Evolutionary conservation across 306 rosid species (phyloP).

Genomic region (Arachis hypogaea): DNA sequence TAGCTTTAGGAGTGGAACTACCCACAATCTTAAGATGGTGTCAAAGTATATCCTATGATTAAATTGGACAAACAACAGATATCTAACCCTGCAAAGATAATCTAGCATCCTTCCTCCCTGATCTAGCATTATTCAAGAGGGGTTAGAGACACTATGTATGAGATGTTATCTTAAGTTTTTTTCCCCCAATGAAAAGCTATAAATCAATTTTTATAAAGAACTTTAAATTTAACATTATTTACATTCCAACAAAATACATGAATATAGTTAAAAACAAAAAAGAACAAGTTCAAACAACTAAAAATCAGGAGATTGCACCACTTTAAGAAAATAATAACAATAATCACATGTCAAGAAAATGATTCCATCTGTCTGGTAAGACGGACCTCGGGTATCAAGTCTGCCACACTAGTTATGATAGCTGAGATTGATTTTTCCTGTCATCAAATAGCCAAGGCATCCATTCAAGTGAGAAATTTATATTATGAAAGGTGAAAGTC

Average conservation of each 20-base stretch:
- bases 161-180: not conserved
- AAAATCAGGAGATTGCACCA: not conserved
- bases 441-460: conserved; percentile 41
- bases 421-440: conserved; percentile 94
- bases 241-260: not conserved
- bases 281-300: conserved; percentile 26
- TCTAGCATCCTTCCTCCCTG: too few relatives aligned
- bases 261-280: conserved; percentile 11
- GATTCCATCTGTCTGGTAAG: conserved; percentile 23
- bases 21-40: too few relatives aligned
- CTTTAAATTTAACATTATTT: not conserved
- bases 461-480: conserved; percentile 25
- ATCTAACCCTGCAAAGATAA: too few relatives aligned
- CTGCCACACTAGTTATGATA: conserved; percentile 70
- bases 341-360: conserved; percentile 10
- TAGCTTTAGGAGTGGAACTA: too few relatives aligned
- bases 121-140: too few relatives aligned
- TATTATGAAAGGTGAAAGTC: not conserved
- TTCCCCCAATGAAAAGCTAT: too few relatives aligned
- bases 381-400: conserved; percentile 95
- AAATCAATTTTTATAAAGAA: not conserved
- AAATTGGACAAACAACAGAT: too few relatives aligned
- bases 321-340: not conserved
- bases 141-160: too few relatives aligned
- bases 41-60: too few relatives aligned